Conservation (phyloP, 1,139 yeast genomes). For the Sugiyamaella xylanicola region DNA sequence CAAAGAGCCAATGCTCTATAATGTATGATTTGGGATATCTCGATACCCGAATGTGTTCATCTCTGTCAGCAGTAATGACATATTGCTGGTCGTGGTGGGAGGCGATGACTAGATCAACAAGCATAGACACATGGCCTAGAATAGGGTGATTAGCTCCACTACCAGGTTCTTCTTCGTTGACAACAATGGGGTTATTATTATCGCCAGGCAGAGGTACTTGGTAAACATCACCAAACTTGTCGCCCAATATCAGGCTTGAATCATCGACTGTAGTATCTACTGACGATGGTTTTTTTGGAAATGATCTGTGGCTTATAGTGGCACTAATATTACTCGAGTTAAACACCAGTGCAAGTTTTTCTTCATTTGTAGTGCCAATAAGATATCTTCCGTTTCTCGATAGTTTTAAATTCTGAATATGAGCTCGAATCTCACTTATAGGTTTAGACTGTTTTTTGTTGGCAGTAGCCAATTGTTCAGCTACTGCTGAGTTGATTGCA, state of each 20-base stretch:
- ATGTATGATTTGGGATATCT: slow-evolving; percentile 77
- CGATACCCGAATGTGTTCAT: slow-evolving; percentile 92
- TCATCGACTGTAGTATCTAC: slow-evolving; percentile 58
- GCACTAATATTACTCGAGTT: slow-evolving; percentile 41
- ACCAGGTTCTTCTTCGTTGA: slow-evolving; percentile 38
- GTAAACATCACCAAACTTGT: slow-evolving; percentile 96
- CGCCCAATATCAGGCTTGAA: slow-evolving; percentile 68
- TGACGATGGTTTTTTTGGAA: slow-evolving; percentile 90
- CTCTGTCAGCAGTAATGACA: slow-evolving; percentile 85
- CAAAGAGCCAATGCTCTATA: slow-evolving; percentile 81
- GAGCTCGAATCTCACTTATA: slow-evolving; percentile 23
- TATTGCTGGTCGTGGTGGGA: slow-evolving; percentile 52
- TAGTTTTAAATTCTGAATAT: slow-evolving; percentile 60
- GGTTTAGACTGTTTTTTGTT: slow-evolving; percentile 23
- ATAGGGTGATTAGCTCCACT: slow-evolving; percentile 60
- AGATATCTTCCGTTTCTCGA: slow-evolving; percentile 57
- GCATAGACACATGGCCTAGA: slow-evolving; percentile 95
- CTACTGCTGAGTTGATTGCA: slow-evolving; percentile 20
- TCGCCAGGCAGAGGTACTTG: slow-evolving; percentile 42
- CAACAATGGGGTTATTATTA: slow-evolving; percentile 26
- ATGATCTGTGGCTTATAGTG: slow-evolving; percentile 68
- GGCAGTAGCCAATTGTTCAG: slow-evolving; percentile 10
- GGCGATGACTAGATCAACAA: slow-evolving; percentile 66
- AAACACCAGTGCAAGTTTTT: slow-evolving; percentile 72
- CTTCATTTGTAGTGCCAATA: slow-evolving; percentile 77